Conservation (phyloP, 306 rosid species). For the Pyrus pyrifolia region DNA sequence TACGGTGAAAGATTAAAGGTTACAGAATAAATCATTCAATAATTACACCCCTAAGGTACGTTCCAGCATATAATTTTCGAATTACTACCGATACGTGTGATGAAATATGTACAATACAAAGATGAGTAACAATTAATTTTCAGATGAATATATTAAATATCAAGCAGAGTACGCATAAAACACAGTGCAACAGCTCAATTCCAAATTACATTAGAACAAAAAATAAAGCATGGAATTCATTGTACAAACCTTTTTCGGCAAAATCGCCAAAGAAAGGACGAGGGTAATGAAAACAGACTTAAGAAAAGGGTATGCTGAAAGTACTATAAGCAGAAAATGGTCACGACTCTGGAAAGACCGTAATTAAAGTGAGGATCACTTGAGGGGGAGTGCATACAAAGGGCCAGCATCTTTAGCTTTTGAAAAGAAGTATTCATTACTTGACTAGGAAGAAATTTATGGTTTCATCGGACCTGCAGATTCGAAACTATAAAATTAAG, state of each 20-base stretch:
- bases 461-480: neutral
- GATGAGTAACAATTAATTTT: no score
- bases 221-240: neutral
- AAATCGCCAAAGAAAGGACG: neutral
- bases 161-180: neutral
- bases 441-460: neutral
- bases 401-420: neutral
- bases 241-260: neutral
- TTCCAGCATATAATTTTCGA: no score
- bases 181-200: neutral
- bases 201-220: neutral
- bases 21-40: no score
- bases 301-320: neutral
- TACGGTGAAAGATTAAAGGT: no score
- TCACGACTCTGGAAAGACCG: neutral
- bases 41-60: no score
- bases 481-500: neutral
- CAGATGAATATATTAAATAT: no score
- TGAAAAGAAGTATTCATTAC: neutral
- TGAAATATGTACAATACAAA: no score
- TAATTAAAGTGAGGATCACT: neutral
- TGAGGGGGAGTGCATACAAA: neutral
- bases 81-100: no score
- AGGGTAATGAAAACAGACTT: neutral
- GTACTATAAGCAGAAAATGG: neutral